These are phyloP conservation scores for Penicillium rolfsii DNA, from an alignment of 2,329 filamentous ascomycete genomes.

Conservation along the genomic window DNA sequence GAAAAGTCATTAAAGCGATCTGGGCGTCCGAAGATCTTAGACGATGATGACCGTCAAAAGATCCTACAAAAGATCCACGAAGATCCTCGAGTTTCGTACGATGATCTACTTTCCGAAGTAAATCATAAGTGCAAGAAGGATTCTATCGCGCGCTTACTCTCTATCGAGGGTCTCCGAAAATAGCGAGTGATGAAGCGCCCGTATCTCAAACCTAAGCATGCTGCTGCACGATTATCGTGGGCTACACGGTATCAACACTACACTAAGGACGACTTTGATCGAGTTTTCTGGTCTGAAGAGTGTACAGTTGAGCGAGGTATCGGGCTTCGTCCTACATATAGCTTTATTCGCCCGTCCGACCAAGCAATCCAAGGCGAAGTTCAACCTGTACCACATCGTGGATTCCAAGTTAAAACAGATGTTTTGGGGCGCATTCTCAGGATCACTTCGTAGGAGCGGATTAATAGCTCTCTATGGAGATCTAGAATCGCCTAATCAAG, in stretches of 20 bases:
- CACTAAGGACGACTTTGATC: no score
- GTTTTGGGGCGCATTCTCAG: no score
- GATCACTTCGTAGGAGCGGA: no score
- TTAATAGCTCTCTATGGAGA: no score
- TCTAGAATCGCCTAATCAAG: no score
- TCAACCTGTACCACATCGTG: no score
- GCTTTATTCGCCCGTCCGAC: no score
- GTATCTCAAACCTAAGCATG: not conserved
- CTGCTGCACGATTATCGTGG: not conserved
- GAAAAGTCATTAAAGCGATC: not conserved
- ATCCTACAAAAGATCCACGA: not conserved
- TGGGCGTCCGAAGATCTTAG: not conserved
- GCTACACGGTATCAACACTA: not conserved
- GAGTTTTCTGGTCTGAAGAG: no score
- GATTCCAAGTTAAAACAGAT: no score
- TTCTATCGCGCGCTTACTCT: not conserved
- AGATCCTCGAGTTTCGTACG: not conserved
- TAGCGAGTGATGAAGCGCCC: not conserved
- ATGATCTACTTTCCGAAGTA: not conserved
- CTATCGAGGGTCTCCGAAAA: not conserved
- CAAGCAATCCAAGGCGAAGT: no score
- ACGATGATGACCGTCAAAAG: not conserved
- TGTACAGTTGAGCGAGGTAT: no score
- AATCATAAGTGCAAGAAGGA: not conserved
- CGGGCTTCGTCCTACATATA: no score